These are phyloP conservation scores for Porphyridium purpureum DNA, from an alignment of 23 red algal species.

Conservation along the genomic window DNA sequence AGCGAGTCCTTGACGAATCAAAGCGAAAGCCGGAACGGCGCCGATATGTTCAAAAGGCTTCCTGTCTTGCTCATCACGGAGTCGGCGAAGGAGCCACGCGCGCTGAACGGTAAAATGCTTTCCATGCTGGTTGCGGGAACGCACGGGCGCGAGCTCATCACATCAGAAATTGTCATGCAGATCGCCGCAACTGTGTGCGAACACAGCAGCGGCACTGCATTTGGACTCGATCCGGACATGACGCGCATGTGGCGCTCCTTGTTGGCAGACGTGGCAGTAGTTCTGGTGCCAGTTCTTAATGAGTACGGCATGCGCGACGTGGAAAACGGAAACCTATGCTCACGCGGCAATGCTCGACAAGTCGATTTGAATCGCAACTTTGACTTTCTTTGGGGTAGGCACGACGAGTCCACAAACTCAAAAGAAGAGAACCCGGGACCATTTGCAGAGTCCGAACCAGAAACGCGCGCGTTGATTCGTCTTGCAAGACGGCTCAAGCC, in stretches of 20 bases:
- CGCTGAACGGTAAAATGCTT: too few species aligned
- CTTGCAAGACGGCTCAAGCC: constrained; percentile 11
- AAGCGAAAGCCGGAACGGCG: too few species aligned
- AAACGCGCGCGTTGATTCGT: constrained; percentile 23
- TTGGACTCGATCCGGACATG: neutral
- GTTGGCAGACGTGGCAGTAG: constrained; percentile 1
- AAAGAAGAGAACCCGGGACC: constrained; percentile 28
- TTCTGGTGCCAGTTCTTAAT: constrained; percentile 29
- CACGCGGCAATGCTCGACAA: constrained; percentile 13
- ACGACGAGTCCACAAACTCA: constrained; percentile 4
- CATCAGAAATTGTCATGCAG: constrained; percentile 34
- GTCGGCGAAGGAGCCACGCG: too few species aligned
- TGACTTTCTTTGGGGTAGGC: constrained; percentile 15
- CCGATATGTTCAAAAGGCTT: too few species aligned
- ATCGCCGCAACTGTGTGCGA: constrained; percentile 15
- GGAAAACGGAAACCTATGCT: constrained; percentile 16
- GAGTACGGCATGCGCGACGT: constrained; percentile 3
- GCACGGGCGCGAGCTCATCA: constrained; percentile 61
- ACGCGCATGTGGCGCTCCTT: neutral
- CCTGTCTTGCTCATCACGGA: too few species aligned
- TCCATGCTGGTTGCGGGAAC: too few species aligned
- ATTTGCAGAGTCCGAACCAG: constrained; percentile 18
- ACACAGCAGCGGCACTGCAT: too few species aligned
- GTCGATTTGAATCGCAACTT: constrained; percentile 68
- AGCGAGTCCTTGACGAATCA: too few species aligned